Base-by-base conservation (phyloP, 371 early-diverging fungal genomes). In the Lichtheimia corymbifera region DNA sequence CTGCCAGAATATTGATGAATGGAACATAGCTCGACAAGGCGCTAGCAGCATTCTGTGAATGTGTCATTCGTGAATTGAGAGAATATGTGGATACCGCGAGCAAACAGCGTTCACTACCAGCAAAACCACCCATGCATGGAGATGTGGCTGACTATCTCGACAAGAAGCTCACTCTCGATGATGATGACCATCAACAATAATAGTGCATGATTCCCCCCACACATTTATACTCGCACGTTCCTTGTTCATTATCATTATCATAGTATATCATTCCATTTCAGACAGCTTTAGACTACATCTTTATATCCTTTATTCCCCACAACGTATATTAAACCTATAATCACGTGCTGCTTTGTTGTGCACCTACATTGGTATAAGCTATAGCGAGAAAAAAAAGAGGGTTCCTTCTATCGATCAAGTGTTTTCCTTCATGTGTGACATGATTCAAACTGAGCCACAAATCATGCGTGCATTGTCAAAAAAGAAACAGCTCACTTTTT, bases 11-110 rank as follows among this genome's bases (percentile, higher is more conserved):
- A 28, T 35, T 35, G 2, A 6, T 35, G 11, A 9, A 1, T 4
- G 3, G 17, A n/a, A 52, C 25, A 43, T 61, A 65, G 66, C 55
- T 70, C 15, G 65, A 67, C 12, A 62, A 69, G 14, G 47, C 57
- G 4, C 15, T 72, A 4, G 20, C 49, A 17, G 20, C 44, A 5
- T 75, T 75, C 35, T 67, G 70, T 40, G 72, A 75, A 42, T 64
- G 70, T 41, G 76, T 65, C 25, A 70, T 75, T 44, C 57, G 47
- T 7, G 76, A 75, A 20, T 18, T 75, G 11, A 64, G 70, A 9
- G 68, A 75, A 44, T 60, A 60, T n/a, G 53, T 25, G 3, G 60
- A 60, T 28, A 15, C 27, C 13, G 17, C 53, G 2, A 50, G 53
- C n/a, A 43, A 47, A 13, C 41, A 42, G 35, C 65, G 59, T 17